Conservation (phyloP, 495 filamentous ascomycete genomes). For the Hypoxylon crocopeplum region DNA sequence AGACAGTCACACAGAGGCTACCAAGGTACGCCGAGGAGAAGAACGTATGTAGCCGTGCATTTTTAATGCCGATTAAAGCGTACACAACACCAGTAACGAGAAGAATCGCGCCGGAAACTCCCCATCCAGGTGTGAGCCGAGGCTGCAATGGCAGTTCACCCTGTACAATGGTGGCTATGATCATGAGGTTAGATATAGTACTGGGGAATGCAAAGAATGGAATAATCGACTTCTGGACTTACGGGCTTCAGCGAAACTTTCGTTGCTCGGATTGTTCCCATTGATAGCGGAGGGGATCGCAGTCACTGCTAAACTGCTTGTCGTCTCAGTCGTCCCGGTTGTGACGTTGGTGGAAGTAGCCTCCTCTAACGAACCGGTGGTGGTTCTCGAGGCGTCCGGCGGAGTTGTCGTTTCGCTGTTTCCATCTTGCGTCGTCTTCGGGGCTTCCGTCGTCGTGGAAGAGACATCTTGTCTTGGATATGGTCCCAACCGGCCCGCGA, state of each 20-base stretch:
- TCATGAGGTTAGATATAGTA: conserved; percentile 4
- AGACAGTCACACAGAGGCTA: conserved; percentile 75
- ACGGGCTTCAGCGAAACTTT: conserved; percentile 17
- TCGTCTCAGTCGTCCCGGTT: conserved; percentile 13
- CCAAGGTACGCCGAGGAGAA: conserved; percentile 78
- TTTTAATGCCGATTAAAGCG: conserved; percentile 82
- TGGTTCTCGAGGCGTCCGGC: conserved; percentile 13
- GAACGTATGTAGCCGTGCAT: conserved; percentile 82
- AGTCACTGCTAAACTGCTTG: conserved; percentile 18
- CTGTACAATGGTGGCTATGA: conserved; percentile 46
- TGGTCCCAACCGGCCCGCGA: conserved; percentile 11
- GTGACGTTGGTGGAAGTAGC: conserved; percentile 11
- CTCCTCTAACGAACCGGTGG: not conserved
- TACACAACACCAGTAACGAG: conserved; percentile 72
- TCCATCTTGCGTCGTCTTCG: conserved; percentile 25
- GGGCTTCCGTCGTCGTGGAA: conserved; percentile 20
- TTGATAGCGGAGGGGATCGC: conserved; percentile 38
- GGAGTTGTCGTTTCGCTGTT: conserved; percentile 9
- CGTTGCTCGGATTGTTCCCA: conserved; percentile 39
- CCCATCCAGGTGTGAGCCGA: conserved; percentile 77
- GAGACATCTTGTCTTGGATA: conserved; percentile 40
- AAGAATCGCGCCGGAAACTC: conserved; percentile 78
- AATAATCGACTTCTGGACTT: too few species aligned
- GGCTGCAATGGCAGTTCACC: conserved; percentile 74
- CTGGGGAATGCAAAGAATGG: not conserved